Evolutionary conservation across 148 eudicot species (phyloP).

Genomic region (Chenopodium album): DNA sequence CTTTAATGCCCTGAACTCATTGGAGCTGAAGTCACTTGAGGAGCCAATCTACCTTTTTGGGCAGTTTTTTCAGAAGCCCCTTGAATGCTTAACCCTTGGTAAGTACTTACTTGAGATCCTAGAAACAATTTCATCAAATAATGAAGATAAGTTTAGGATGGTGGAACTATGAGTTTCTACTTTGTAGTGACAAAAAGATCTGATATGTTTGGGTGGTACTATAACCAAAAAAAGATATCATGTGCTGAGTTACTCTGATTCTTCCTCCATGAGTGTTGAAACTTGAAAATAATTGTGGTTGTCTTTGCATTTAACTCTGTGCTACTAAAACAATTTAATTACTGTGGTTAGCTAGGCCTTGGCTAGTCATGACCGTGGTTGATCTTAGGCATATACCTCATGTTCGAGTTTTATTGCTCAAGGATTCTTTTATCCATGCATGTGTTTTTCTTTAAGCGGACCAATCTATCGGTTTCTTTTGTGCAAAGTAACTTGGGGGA

Average conservation of each 20-base stretch:
- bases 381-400: too few relatives aligned
- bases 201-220: background rate
- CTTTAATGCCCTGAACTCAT: constrained; percentile 87
- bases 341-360: background rate
- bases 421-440: too few relatives aligned
- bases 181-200: background rate
- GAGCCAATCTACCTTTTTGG: constrained; percentile 96
- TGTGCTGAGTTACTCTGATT: background rate
- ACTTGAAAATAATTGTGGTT: background rate
- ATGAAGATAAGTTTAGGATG: background rate
- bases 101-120: constrained; percentile 25
- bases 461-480: too few relatives aligned
- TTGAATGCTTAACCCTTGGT: constrained; percentile 96
- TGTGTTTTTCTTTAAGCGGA: too few relatives aligned
- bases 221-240: background rate
- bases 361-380: too few relatives aligned
- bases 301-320: background rate
- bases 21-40: constrained; percentile 95
- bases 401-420: too few relatives aligned
- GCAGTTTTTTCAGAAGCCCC: constrained; percentile 90
- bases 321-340: background rate
- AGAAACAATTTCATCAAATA: background rate
- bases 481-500: too few relatives aligned
- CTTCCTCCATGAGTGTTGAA: background rate
- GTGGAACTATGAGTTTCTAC: background rate